phyloP scores from a whole-genome alignment of 1,284 basidiomycete species.

The Papiliotrema nemorosa region DNA sequence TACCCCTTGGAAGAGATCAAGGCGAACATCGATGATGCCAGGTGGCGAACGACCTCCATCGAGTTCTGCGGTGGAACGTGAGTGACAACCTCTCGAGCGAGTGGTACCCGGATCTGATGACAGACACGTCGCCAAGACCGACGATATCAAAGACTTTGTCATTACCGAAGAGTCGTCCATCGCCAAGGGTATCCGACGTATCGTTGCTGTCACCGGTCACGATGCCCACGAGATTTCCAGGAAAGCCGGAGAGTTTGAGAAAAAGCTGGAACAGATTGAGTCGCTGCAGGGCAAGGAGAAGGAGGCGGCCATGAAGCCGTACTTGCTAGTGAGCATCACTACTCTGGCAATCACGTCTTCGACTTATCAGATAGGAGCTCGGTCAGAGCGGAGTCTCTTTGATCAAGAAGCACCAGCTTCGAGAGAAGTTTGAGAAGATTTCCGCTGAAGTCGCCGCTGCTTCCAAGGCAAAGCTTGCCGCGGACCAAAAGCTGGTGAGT shows the following conservation, averaged over 20 bases:
- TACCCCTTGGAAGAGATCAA: slow-evolving; percentile 82
- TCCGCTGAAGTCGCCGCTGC: slow-evolving; percentile 83
- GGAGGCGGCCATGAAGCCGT: slow-evolving; percentile 78
- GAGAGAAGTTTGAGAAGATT: slow-evolving; percentile 66
- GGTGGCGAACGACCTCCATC: slow-evolving; percentile 85
- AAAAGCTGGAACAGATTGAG: slow-evolving; percentile 65
- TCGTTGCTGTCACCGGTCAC: slow-evolving; percentile 90
- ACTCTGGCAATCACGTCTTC: neutral
- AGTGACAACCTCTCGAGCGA: slow-evolving; percentile 44
- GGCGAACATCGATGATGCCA: slow-evolving; percentile 77
- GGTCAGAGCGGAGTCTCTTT: slow-evolving; percentile 84
- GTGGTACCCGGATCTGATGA: neutral
- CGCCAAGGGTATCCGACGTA: slow-evolving; percentile 93
- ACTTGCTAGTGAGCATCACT: slow-evolving; percentile 61
- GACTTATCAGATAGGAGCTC: slow-evolving; percentile 63
- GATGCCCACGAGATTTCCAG: slow-evolving; percentile 81
- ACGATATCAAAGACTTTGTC: slow-evolving; percentile 93
- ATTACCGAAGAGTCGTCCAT: slow-evolving; percentile 95
- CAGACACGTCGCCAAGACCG: slow-evolving; percentile 88
- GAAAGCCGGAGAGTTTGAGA: slow-evolving; percentile 63
- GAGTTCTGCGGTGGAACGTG: slow-evolving; percentile 99
- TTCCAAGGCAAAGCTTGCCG: slow-evolving; percentile 74
- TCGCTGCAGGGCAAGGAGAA: slow-evolving; percentile 70
- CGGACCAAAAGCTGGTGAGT: slow-evolving; percentile 72
- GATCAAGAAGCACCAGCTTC: slow-evolving; percentile 74